Evolutionary conservation across 2,329 filamentous ascomycete genomes (phyloP).

Genomic region (Beauveria varroae): DNA sequence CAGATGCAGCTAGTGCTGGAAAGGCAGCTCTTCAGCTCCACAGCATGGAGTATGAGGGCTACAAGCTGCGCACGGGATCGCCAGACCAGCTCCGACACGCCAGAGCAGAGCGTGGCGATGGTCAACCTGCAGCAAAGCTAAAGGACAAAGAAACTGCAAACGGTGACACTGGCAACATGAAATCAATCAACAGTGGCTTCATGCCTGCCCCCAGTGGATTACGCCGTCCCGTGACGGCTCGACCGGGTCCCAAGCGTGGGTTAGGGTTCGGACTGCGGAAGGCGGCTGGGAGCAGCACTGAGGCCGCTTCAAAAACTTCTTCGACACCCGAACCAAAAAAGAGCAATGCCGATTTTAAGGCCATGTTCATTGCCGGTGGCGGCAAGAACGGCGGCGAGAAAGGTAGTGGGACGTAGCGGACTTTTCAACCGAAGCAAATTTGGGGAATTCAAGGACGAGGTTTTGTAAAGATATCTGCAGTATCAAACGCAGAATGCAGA

Average conservation of each 20-base stretch:
- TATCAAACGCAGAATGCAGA: neutral
- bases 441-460: neutral
- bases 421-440: neutral
- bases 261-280: conserved; percentile 34
- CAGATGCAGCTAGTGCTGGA: conserved; percentile 61
- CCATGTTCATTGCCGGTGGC: conserved; percentile 34
- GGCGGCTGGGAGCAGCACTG: conserved; percentile 12
- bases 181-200: conserved; percentile 21
- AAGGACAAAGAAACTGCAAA: conserved; percentile 21
- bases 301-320: conserved; percentile 22
- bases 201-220: conserved; percentile 38
- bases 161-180: conserved; percentile 11
- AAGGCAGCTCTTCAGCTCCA: conserved; percentile 57
- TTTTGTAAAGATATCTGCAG: neutral
- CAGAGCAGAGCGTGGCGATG: conserved; percentile 33
- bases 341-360: conserved; percentile 52
- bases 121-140: conserved; percentile 14
- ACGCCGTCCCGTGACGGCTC: conserved; percentile 35
- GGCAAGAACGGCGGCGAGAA: conserved; percentile 7
- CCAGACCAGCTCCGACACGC: conserved; percentile 47
- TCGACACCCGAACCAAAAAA: conserved; percentile 35
- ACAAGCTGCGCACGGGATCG: conserved; percentile 46
- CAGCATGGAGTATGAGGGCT: conserved; percentile 46
- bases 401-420: neutral
- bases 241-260: conserved; percentile 32